These are phyloP conservation scores for Stropharia rugosoannulata DNA, from an alignment of 768 basidiomycete genomes.

Conservation along the genomic window DNA sequence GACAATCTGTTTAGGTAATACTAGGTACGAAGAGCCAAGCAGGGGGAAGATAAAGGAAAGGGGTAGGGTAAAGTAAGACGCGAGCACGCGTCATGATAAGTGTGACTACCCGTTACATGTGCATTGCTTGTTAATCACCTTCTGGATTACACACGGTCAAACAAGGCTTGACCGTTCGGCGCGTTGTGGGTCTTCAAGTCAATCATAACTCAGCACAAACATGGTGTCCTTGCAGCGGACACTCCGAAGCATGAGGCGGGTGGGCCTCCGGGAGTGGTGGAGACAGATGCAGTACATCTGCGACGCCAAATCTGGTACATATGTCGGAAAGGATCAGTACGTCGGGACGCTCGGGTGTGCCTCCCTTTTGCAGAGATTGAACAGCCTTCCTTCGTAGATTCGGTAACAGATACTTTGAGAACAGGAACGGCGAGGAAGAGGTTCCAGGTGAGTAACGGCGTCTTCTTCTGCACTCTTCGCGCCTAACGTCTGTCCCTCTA, in stretches of 20 bases:
- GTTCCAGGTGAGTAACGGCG: constrained; percentile 64
- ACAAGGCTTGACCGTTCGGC: too few relatives aligned
- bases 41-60: background rate
- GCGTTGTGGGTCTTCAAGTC: too few relatives aligned
- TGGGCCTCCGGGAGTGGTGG: constrained; percentile 87
- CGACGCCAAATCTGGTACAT: constrained; percentile 85
- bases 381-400: constrained; percentile 50
- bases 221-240: constrained; percentile 73
- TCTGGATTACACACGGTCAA: too few relatives aligned
- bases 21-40: background rate
- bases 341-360: constrained; percentile 30
- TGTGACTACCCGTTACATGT: background rate
- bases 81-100: too few relatives aligned
- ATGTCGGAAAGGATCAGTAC: constrained; percentile 80
- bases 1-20: background rate
- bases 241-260: constrained; percentile 71
- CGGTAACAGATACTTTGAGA: constrained; percentile 95
- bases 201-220: constrained; percentile 1
- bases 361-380: background rate
- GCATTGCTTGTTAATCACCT: background rate
- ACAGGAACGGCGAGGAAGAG: constrained; percentile 83
- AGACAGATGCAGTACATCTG: constrained; percentile 91
- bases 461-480: background rate
- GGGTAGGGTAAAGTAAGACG: background rate
- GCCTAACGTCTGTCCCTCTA: constrained; percentile 22